Conservation (phyloP, 2,329 filamentous ascomycete species). For the Pseudogymnoascus sp. region DNA sequence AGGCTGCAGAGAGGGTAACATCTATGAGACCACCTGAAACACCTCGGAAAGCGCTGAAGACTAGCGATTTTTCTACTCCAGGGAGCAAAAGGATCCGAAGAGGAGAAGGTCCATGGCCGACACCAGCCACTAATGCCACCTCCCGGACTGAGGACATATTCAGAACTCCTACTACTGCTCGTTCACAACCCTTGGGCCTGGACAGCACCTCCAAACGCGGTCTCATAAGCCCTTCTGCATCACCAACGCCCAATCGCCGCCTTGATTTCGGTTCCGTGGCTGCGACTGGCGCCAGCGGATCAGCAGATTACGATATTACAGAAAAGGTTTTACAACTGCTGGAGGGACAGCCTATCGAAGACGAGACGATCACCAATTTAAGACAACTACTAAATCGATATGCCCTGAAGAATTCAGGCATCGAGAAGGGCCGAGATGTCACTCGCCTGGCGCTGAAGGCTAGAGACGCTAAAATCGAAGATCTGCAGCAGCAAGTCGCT, state of each 20-base stretch:
- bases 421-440: conserved; percentile 57
- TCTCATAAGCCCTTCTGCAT: conserved; percentile 17
- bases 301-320: conserved; percentile 31
- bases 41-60: conserved; percentile 20
- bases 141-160: conserved; percentile 18
- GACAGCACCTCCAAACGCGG: conserved; percentile 1
- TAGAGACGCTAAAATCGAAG: conserved; percentile 54
- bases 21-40: conserved; percentile 16
- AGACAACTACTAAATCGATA: conserved; percentile 43
- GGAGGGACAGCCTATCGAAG: conserved; percentile 33
- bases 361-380: conserved; percentile 31
- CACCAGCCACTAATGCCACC: conserved; percentile 17
- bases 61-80: conserved; percentile 17
- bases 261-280: conserved; percentile 1
- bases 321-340: conserved; percentile 44
- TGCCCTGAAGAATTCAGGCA: conserved; percentile 49
- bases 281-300: neutral
- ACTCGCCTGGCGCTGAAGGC: conserved; percentile 51
- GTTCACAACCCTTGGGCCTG: neutral
- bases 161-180: conserved; percentile 13
- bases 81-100: conserved; percentile 23
- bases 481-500: conserved; percentile 58
- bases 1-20: conserved; percentile 9
- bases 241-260: conserved; percentile 21
- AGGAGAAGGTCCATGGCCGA: conserved; percentile 19